Percentiles rank a stretch among this genome's conserved stretches.
phyloP scores from a whole-genome alignment of 2,329 filamentous ascomycete species.

The Didymellaceae sp. region DNA sequence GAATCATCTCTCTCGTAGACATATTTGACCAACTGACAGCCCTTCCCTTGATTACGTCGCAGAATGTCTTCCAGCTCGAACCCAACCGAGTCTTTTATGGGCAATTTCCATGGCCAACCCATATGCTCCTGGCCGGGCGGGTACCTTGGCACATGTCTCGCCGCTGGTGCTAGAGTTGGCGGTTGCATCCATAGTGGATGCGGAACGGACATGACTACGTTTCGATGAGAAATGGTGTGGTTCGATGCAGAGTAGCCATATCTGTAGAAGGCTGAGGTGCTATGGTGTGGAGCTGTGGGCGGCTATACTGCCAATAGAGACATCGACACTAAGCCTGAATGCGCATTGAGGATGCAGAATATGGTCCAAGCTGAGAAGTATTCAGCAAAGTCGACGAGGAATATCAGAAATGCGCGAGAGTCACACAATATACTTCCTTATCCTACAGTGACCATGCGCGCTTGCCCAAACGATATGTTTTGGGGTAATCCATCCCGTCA shows the following conservation, averaged over 20 bases:
- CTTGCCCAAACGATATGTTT: too few species aligned
- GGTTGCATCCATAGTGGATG: constrained; percentile 7
- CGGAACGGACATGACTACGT: not conserved
- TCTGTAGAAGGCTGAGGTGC: not conserved
- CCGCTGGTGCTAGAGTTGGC: not conserved
- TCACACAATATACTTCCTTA: not conserved
- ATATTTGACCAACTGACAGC: constrained; percentile 8
- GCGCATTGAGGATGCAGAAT: not conserved
- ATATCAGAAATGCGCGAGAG: too few species aligned
- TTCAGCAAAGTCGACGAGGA: too few species aligned
- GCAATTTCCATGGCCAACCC: constrained; percentile 1
- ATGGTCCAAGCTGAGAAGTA: too few species aligned
- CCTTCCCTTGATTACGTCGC: not conserved
- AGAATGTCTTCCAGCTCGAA: not conserved
- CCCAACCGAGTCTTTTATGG: not conserved
- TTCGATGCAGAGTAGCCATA: too few species aligned
- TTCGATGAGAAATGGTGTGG: too few species aligned
- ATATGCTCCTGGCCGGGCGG: not conserved
- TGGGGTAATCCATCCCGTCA: too few species aligned
- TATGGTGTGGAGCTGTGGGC: not conserved
- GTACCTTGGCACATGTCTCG: not conserved
- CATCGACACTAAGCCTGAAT: not conserved
- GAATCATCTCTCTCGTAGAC: not conserved
- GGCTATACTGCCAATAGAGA: constrained; percentile 4
- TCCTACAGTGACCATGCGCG: not conserved